Conservation (phyloP, 192 early-diverging fungal species). For the Phlyctochytrium planicorne region DNA sequence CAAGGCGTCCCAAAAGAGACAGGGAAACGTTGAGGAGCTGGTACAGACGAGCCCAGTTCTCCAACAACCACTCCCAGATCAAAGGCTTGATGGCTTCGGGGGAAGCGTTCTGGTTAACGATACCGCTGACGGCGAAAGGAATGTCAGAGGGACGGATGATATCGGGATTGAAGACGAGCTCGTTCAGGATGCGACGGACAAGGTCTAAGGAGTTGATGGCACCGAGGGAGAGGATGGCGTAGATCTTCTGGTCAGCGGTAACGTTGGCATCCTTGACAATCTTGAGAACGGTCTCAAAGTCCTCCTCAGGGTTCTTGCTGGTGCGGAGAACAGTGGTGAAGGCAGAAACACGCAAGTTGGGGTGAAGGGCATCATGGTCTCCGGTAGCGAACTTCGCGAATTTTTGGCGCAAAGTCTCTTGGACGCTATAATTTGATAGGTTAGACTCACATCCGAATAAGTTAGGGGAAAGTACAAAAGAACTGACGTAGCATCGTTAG, state of each 20-base stretch:
- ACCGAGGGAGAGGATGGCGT: conserved; percentile 55
- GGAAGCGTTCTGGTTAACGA: neutral
- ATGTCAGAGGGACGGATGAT: conserved; percentile 46
- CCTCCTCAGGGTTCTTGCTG: conserved; percentile 24
- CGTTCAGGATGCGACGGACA: conserved; percentile 65
- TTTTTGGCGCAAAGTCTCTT: conserved; percentile 6
- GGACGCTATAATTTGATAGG: conserved; percentile 5
- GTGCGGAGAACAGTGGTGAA: conserved; percentile 67
- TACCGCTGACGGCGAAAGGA: neutral
- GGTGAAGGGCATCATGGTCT: conserved; percentile 64
- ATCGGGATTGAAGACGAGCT: conserved; percentile 69
- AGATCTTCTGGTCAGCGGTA: conserved; percentile 16
- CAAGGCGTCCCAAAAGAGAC: conserved; percentile 6
- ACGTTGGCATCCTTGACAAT: conserved; percentile 36
- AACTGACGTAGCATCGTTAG: conserved; percentile 52
- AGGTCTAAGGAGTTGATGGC: conserved; percentile 39
- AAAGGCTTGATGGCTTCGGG: conserved; percentile 14
- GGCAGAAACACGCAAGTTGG: conserved; percentile 63
- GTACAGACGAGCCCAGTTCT: conserved; percentile 15
- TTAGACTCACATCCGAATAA: neutral
- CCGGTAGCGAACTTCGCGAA: conserved; percentile 65
- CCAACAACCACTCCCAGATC: conserved; percentile 24
- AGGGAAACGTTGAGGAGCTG: neutral
- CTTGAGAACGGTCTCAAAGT: conserved; percentile 41
- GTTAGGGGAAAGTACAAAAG: conserved; percentile 1